Evolutionary conservation across 495 filamentous ascomycete species (phyloP).

Genomic region (Diplogelasinospora grovesii): DNA sequence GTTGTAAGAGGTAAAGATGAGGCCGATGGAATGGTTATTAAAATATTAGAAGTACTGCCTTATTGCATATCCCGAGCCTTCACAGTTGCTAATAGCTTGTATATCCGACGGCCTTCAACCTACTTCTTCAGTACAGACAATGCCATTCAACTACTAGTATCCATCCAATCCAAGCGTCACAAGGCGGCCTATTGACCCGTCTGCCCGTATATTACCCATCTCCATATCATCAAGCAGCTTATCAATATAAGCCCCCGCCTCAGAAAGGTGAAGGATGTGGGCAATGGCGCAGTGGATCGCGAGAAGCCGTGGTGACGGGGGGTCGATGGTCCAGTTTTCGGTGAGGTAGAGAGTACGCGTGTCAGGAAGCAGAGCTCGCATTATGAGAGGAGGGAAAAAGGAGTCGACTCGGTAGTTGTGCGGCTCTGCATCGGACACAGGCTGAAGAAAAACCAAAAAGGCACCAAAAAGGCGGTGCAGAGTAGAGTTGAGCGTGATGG

Average conservation of each 20-base stretch:
- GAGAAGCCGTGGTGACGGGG: slow-evolving; percentile 25
- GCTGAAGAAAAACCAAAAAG: slow-evolving; percentile 21
- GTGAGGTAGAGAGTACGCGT: slow-evolving; percentile 21
- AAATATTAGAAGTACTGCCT: no score
- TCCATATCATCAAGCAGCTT: slow-evolving; percentile 23
- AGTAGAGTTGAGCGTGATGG: slow-evolving; percentile 16
- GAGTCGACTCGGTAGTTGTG: slow-evolving; percentile 20
- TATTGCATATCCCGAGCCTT: no score
- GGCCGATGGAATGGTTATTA: no score
- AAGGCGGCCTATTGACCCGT: no score
- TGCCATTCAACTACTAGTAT: no score
- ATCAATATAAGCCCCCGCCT: slow-evolving; percentile 26
- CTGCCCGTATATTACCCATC: slow-evolving; percentile 15
- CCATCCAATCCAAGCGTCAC: no score
- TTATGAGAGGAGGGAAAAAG: slow-evolving; percentile 6
- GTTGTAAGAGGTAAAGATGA: no score
- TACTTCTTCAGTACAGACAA: no score
- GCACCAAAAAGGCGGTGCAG: slow-evolving; percentile 18
- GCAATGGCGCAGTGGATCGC: slow-evolving; percentile 28
- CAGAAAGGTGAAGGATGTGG: slow-evolving; percentile 30
- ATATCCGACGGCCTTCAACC: no score
- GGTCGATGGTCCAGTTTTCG: slow-evolving; percentile 21
- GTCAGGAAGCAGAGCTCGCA: slow-evolving; percentile 11
- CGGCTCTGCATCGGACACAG: slow-evolving; percentile 8
- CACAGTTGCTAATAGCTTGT: no score